phyloP scores from a whole-genome alignment of 208 protist species.

The Novymonas esmeraldas region DNA sequence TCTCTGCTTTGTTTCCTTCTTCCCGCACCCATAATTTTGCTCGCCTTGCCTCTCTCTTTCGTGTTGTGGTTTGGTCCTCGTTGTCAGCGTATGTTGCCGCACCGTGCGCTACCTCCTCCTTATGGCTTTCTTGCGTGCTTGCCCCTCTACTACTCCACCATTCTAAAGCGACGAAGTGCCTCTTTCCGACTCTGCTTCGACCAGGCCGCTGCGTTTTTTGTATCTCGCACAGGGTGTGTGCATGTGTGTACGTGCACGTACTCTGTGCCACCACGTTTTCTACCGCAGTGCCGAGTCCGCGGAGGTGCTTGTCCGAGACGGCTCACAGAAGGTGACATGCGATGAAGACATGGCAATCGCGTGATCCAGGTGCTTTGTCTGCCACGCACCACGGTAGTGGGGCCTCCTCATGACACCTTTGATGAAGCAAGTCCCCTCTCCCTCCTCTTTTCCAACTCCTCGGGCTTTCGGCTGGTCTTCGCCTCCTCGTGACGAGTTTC shows the following conservation, averaged over 20 bases:
- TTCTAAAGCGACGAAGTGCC: not conserved
- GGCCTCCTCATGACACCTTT: too few relatives aligned
- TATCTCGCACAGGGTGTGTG: not conserved
- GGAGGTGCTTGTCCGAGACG: too few relatives aligned
- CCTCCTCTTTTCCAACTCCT: too few relatives aligned
- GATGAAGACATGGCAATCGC: too few relatives aligned
- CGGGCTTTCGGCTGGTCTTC: too few relatives aligned
- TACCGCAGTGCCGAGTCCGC: too few relatives aligned
- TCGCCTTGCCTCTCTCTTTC: not conserved
- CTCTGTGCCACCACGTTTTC: not conserved
- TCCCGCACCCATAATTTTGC: too few relatives aligned
- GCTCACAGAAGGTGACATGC: too few relatives aligned
- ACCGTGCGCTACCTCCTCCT: constrained; percentile 9
- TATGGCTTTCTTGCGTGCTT: constrained; percentile 13
- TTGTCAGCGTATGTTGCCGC: constrained; percentile 5
- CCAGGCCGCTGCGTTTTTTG: constrained; percentile 1
- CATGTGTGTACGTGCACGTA: not conserved
- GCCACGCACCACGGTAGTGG: too few relatives aligned
- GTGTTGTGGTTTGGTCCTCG: constrained; percentile 2
- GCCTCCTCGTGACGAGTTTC: too few relatives aligned
- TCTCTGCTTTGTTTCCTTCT: not conserved
- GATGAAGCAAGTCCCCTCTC: too few relatives aligned
- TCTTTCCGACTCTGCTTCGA: not conserved
- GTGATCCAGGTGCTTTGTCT: too few relatives aligned
- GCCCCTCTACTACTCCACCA: constrained; percentile 1